phyloP scores from a whole-genome alignment of 495 filamentous ascomycete genomes.

The Staphylotrichum tortipilum region DNA sequence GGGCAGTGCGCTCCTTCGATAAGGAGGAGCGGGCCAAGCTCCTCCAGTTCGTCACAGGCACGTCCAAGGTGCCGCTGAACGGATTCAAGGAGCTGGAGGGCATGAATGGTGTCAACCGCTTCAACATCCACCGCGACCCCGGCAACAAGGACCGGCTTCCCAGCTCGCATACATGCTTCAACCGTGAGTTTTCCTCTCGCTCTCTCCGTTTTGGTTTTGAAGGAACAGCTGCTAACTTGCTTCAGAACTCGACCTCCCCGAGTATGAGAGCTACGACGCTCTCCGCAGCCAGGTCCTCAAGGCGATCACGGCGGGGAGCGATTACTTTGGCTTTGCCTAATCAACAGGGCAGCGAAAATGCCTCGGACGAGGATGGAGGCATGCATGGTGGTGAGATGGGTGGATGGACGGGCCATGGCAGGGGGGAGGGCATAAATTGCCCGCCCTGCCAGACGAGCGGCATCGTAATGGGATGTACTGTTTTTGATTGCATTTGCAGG shows the following conservation, averaged over 20 bases:
- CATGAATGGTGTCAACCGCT: slow-evolving; percentile 96
- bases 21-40: slow-evolving; percentile 98
- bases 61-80: slow-evolving; percentile 96
- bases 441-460: slow-evolving; percentile 7
- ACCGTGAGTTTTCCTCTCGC: slow-evolving; percentile 86
- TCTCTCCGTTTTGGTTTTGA: neutral
- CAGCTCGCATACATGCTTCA: slow-evolving; percentile 97
- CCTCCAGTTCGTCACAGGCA: slow-evolving; percentile 96
- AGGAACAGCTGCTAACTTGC: neutral
- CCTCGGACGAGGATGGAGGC: neutral
- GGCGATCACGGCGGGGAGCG: slow-evolving; percentile 89
- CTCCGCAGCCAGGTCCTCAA: slow-evolving; percentile 82
- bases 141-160: slow-evolving; percentile 95
- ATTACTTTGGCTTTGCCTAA: slow-evolving; percentile 98
- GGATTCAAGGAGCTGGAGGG: slow-evolving; percentile 98
- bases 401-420: slow-evolving; percentile 2
- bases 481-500: slow-evolving; percentile 8
- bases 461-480: neutral
- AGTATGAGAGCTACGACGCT: slow-evolving; percentile 93
- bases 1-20: slow-evolving; percentile 93
- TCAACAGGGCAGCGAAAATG: neutral
- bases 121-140: slow-evolving; percentile 99
- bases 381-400: too few relatives aligned
- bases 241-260: slow-evolving; percentile 92
- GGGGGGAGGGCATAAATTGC: slow-evolving; percentile 21